Evolutionary conservation across 192 early-diverging fungal genomes (phyloP), one percentile per base, ranked within the genome.

Genomic region (Thamnidium elegans): DNA sequence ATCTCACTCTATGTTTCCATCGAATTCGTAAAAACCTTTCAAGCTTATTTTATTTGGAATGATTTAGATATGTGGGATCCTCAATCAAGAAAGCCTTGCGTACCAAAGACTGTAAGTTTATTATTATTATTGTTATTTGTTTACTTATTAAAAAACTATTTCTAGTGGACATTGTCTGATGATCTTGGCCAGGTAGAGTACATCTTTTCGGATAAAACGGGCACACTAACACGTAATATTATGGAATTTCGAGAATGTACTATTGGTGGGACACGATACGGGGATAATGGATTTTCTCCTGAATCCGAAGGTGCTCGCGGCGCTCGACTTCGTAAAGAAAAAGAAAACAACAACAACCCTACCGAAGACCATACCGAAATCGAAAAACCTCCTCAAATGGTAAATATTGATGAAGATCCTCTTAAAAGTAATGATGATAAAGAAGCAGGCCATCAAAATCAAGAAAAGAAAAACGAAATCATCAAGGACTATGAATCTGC

Each of bases 191-290:
- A 96, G 70, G 93, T 98, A 32, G 92, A 95, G 68, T 98, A 98
- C 71, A 86, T 98, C 1, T 98, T 98, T 68, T 90, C 89, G 23
- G 96, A 98, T 78, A 98, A 98, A 69, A 98, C 96, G 15, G 96
- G 96, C 14, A 96, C 96, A 5, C 78, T 98, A 56, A 98, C 96
- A 7, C 88, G 90, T 65, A 98, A 98, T 67, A 85, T 92, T 34
- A 98, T 98, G 96, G 89, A 95, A 73, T 98, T 98, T 64, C 92
- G 92, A 54, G 93, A 93, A 79, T 94, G 91, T 76, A 84, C 89
- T 0, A 92, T 99, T 70, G 84, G 84, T 64, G 96, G 95, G 13
- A 82, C 84, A 23, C 77, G 88, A 7, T 99, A 99, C 72, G 96
- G 96, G 54, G 79, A 80, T 60, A 87, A 89, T 67, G 83, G 82